phyloP scores from a whole-genome alignment of 108 stramenopile species.

The Conticribra weissflogii region DNA sequence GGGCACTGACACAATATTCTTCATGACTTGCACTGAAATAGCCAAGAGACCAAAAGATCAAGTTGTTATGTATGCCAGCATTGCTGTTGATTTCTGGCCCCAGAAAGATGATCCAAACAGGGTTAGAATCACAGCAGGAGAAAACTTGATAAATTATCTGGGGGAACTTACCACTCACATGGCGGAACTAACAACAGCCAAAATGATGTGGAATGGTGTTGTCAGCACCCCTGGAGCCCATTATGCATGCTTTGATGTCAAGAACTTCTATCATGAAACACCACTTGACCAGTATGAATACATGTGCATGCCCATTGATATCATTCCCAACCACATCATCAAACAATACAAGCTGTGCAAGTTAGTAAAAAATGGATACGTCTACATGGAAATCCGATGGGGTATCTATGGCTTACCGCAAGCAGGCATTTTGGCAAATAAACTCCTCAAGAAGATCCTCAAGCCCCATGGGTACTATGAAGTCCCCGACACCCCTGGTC shows the following conservation, averaged over 20 bases:
- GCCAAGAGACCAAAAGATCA: conserved; percentile 15
- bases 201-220: conserved; percentile 54
- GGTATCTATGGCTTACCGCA: conserved; percentile 68
- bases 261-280: conserved; percentile 54
- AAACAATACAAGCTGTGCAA: conserved; percentile 32
- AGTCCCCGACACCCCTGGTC: conserved; percentile 44
- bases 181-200: conserved; percentile 38
- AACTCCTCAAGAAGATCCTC: conserved; percentile 20
- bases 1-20: conserved; percentile 21
- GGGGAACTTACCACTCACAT: conserved; percentile 30
- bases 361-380: not conserved
- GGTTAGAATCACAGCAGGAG: conserved; percentile 43
- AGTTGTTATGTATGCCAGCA: conserved; percentile 29
- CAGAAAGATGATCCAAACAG: conserved; percentile 40
- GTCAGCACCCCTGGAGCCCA: conserved; percentile 37
- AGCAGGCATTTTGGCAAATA: too few species aligned
- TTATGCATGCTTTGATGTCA: conserved; percentile 43
- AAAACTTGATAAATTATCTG: conserved; percentile 35
- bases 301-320: conserved; percentile 20
- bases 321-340: conserved; percentile 6
- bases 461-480: not conserved
- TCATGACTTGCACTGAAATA: conserved; percentile 20
- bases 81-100: conserved; percentile 33
- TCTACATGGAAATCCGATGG: conserved; percentile 29
- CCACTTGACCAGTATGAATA: conserved; percentile 44